Evolutionary conservation across 2,329 filamentous ascomycete genomes (phyloP).

Genomic region (Ophiostoma australiae): DNA sequence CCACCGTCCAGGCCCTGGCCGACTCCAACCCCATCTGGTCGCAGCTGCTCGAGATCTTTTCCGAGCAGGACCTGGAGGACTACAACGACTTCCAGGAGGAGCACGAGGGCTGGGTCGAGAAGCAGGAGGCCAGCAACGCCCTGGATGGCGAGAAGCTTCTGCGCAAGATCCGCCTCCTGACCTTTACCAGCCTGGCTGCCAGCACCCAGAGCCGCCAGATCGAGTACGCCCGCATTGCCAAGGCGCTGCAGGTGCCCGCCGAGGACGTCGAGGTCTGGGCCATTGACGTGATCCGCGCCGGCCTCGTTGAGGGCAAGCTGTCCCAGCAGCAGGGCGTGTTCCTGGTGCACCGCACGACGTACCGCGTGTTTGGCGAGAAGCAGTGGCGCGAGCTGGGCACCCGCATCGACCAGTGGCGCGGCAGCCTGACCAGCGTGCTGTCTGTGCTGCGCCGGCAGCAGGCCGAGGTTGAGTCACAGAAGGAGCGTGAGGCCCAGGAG

Average conservation of each 20-base stretch:
- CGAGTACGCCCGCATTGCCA: conserved; percentile 78
- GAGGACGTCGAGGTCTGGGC: conserved; percentile 97
- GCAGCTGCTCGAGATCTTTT: conserved; percentile 92
- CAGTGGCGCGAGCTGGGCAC: conserved; percentile 95
- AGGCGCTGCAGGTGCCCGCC: conserved; percentile 73
- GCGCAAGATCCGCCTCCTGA: conserved; percentile 94
- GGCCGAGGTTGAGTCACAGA: conserved; percentile 68
- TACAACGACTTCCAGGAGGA: conserved; percentile 94
- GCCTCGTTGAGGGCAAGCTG: conserved; percentile 92
- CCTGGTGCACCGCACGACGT: conserved; percentile 91
- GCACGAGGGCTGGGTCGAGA: conserved; percentile 78
- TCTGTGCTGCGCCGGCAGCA: conserved; percentile 75
- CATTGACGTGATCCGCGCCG: conserved; percentile 94
- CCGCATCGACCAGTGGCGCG: conserved; percentile 84
- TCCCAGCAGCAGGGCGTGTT: conserved; percentile 90
- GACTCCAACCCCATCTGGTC: conserved; percentile 80
- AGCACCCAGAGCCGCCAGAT: conserved; percentile 79
- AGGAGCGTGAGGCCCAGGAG: conserved; percentile 71
- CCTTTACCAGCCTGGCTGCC: conserved; percentile 83
- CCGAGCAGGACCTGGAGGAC: conserved; percentile 88
- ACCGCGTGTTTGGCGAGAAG: conserved; percentile 95
- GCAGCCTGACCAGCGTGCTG: conserved; percentile 73
- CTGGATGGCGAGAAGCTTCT: conserved; percentile 57
- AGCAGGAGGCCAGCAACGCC: conserved; percentile 62
- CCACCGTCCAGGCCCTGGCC: conserved; percentile 78